phyloP scores from a whole-genome alignment of 2,329 filamentous ascomycete genomes.

The Talaromyces islandicus region DNA sequence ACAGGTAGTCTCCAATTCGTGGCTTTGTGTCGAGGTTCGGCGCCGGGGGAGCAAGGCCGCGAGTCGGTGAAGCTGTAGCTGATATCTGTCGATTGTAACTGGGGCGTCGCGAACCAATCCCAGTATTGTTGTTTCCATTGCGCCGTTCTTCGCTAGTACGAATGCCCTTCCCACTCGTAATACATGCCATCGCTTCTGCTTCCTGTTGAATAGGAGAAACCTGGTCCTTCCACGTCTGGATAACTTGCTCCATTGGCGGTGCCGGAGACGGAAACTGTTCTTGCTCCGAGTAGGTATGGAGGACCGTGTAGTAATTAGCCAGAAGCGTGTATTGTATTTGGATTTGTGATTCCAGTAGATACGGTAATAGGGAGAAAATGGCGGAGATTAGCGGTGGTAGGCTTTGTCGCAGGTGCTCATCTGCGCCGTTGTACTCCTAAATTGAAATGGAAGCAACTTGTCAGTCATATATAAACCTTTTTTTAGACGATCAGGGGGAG shows the following conservation, averaged over 20 bases:
- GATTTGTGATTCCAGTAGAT: constrained; percentile 64
- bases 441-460: background rate
- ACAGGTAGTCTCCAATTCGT: constrained; percentile 13
- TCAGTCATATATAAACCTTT: background rate
- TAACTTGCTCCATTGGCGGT: constrained; percentile 65
- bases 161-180: constrained; percentile 63
- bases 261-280: constrained; percentile 65
- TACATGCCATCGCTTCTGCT: constrained; percentile 58
- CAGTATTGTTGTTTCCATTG: constrained; percentile 36
- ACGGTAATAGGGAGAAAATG: constrained; percentile 67
- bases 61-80: constrained; percentile 19
- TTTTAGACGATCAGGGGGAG: background rate
- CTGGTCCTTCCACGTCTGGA: constrained; percentile 58
- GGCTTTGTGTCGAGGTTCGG: constrained; percentile 24
- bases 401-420: constrained; percentile 65
- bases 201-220: constrained; percentile 61
- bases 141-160: constrained; percentile 49
- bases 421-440: constrained; percentile 68
- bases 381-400: constrained; percentile 67
- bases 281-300: constrained; percentile 67
- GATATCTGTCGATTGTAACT: constrained; percentile 25
- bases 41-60: constrained; percentile 21
- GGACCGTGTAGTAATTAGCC: constrained; percentile 69
- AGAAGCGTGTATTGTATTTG: constrained; percentile 72
- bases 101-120: constrained; percentile 28